Percentiles rank a stretch among this genome's conserved stretches.
phyloP scores from a whole-genome alignment of 2,329 filamentous ascomycete species.

The Aspergillus amoenus region DNA sequence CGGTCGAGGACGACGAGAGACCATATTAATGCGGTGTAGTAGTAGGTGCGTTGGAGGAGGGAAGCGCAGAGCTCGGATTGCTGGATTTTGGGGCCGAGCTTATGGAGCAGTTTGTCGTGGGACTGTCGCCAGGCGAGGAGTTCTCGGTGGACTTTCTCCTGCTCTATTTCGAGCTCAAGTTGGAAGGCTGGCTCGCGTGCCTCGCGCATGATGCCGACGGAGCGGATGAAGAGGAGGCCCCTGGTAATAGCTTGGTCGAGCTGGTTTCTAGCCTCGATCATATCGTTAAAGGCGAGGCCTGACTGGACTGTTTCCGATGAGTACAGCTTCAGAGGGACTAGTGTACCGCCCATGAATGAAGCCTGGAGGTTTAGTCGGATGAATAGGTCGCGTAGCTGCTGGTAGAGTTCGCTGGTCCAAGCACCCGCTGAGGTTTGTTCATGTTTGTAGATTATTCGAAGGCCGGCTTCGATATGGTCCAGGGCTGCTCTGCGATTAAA shows the following conservation, averaged over 20 bases:
- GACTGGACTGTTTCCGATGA: not conserved
- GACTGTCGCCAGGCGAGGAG: conserved; percentile 14
- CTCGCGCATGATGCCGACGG: conserved; percentile 6
- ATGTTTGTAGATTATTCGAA: conserved; percentile 19
- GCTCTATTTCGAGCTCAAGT: not conserved
- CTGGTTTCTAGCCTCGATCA: conserved; percentile 14
- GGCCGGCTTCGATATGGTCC: conserved; percentile 21
- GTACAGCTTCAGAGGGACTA: conserved; percentile 8
- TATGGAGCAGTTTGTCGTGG: conserved; percentile 9
- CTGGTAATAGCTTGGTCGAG: conserved; percentile 17
- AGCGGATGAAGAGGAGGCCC: conserved; percentile 13
- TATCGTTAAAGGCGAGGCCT: conserved; percentile 5
- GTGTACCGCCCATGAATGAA: conserved; percentile 17
- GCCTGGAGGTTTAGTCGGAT: conserved; percentile 23
- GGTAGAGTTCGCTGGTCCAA: conserved; percentile 16
- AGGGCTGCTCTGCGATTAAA: conserved; percentile 18
- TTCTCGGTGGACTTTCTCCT: not conserved
- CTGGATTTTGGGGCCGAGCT: not conserved
- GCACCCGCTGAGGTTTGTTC: not conserved
- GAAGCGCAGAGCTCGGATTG: conserved; percentile 15
- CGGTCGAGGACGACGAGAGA: conserved; percentile 2
- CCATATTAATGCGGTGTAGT: conserved; percentile 15
- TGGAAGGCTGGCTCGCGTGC: not conserved
- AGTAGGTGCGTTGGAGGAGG: conserved; percentile 16
- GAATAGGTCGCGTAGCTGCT: conserved; percentile 18